Percentiles rank a stretch among this genome's conserved stretches.
These are phyloP conservation scores for Arbutus unedo DNA, from an alignment of 148 eudicot species.

Conservation along the genomic window DNA sequence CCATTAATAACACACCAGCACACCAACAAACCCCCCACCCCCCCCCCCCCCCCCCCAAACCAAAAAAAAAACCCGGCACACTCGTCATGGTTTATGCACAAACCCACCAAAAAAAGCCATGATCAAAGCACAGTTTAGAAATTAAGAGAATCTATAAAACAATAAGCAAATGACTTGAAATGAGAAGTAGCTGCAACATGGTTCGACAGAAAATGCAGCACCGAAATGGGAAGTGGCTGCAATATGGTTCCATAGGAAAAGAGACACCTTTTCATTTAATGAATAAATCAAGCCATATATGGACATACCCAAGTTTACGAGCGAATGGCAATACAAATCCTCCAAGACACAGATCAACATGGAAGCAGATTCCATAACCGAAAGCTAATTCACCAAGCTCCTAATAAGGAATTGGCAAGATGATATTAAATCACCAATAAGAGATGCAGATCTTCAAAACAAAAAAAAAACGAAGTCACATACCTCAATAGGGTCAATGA, in stretches of 20 bases:
- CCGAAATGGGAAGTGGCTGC: neutral
- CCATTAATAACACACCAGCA: no score
- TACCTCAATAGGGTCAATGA: constrained; percentile 93
- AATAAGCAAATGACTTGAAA: no score
- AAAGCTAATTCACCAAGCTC: constrained; percentile 87
- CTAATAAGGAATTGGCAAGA: constrained; percentile 33
- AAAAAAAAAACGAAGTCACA: constrained; percentile 10
- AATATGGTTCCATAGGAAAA: constrained; percentile 1
- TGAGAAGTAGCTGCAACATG: neutral
- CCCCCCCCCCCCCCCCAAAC: no score
- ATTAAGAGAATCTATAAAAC: no score
- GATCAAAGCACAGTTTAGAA: no score
- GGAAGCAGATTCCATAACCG: constrained; percentile 71
- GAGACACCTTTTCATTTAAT: neutral
- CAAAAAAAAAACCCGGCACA: no score
- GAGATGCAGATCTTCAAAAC: neutral
- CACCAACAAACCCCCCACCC: no score
- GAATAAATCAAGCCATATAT: neutral
- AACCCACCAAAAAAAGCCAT: no score
- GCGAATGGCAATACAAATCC: constrained; percentile 99
- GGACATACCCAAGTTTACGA: constrained; percentile 81
- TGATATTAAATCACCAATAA: constrained; percentile 14
- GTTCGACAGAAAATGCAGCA: neutral
- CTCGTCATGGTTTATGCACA: no score
- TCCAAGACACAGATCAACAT: constrained; percentile 98